phyloP scores from a whole-genome alignment of 2,329 filamentous ascomycete genomes.

The Arthrobotrys entomopaga region DNA sequence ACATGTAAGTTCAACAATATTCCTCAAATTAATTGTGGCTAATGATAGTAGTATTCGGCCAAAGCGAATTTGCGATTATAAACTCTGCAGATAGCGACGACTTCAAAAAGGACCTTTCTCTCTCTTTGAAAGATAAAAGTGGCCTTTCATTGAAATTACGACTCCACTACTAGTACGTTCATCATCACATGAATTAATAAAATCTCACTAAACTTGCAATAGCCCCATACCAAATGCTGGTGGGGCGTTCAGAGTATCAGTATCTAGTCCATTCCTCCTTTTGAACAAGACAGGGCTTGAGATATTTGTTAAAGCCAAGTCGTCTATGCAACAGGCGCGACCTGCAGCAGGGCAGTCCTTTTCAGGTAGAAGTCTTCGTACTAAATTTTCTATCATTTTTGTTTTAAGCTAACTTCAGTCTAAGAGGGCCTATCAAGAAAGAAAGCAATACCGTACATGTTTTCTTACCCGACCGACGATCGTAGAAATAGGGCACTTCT shows the following conservation, averaged over 20 bases:
- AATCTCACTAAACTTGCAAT: conserved; percentile 6
- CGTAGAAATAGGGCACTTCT: conserved; percentile 88
- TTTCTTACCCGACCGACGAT: conserved; percentile 88
- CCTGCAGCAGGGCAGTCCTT: conserved; percentile 83
- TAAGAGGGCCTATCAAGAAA: conserved; percentile 62
- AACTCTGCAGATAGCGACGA: conserved; percentile 89
- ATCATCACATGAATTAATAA: background rate
- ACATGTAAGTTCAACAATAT: conserved; percentile 69
- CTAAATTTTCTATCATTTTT: background rate
- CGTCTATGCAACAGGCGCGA: conserved; percentile 83
- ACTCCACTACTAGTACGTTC: conserved; percentile 81
- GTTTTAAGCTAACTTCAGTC: conserved; percentile 33
- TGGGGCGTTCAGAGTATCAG: conserved; percentile 92
- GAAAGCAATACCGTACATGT: conserved; percentile 93
- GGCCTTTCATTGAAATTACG: conserved; percentile 81
- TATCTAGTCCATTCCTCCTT: conserved; percentile 94
- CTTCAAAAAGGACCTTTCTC: conserved; percentile 81
- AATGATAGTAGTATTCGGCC: conserved; percentile 36
- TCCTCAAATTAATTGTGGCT: background rate
- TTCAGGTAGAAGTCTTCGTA: conserved; percentile 47
- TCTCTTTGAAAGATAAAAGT: conserved; percentile 85
- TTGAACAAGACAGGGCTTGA: conserved; percentile 94
- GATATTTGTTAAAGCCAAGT: conserved; percentile 87
- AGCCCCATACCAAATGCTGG: conserved; percentile 85
- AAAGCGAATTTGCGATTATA: conserved; percentile 94